A percentile compares a stretch with the other conserved stretches of the same genome.
Evolutionary conservation across 768 basidiomycete species (phyloP).

Genomic region (Ramaria rubella): DNA sequence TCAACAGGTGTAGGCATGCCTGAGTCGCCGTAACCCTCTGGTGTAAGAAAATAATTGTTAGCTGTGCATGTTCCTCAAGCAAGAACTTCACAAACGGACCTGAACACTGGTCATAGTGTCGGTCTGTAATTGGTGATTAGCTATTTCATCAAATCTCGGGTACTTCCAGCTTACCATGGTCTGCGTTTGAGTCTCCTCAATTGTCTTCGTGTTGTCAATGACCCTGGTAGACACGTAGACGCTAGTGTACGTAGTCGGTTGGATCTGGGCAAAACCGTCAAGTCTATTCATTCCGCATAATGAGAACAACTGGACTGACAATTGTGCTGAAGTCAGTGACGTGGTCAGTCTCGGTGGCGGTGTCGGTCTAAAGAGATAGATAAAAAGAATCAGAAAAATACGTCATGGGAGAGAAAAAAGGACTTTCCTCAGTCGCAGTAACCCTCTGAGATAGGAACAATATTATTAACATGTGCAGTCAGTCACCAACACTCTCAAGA

Average conservation of each 20-base stretch:
- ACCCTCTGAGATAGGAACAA: neutral
- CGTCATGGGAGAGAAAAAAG: too few species aligned
- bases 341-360: slow-evolving; percentile 49
- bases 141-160: too few species aligned
- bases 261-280: too few species aligned
- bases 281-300: neutral
- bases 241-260: slow-evolving; percentile 54
- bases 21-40: neutral
- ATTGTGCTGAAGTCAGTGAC: slow-evolving; percentile 31
- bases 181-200: neutral
- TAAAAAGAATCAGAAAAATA: too few species aligned
- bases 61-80: neutral
- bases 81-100: neutral
- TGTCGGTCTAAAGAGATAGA: too few species aligned
- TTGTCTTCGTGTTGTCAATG: slow-evolving; percentile 40
- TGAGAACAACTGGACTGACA: neutral
- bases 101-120: neutral
- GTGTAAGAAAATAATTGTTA: neutral
- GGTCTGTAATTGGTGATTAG: too few species aligned
- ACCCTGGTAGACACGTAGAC: slow-evolving; percentile 48
- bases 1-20: too few species aligned
- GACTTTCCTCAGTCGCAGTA: neutral
- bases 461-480: neutral
- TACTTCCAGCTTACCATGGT: slow-evolving; percentile 11
- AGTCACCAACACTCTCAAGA: too few species aligned